These are phyloP conservation scores for Rhodosporidiobolus sp. DNA, from an alignment of 768 basidiomycete species.

Conservation along the genomic window DNA sequence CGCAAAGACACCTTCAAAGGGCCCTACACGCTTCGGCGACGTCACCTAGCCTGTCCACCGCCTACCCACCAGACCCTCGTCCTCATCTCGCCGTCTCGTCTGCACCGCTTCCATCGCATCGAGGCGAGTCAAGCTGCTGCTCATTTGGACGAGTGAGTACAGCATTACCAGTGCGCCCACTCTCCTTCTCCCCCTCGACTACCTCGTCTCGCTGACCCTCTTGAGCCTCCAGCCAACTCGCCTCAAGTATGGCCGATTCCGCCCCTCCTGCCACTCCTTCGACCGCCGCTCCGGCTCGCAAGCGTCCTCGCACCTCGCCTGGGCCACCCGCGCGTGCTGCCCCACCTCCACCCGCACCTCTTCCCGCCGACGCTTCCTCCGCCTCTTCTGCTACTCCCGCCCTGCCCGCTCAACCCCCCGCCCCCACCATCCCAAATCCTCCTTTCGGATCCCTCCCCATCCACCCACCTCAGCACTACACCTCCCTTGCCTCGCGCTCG, in stretches of 20 bases:
- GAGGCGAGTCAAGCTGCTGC: no score
- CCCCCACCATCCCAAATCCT: neutral
- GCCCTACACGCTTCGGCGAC: no score
- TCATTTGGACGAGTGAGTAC: no score
- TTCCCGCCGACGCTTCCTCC: neutral
- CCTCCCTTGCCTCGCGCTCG: slow-evolving; percentile 1
- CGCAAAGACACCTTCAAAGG: no score
- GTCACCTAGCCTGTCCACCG: no score
- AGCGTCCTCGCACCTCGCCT: slow-evolving; percentile 8
- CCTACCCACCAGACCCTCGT: no score
- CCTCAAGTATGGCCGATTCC: neutral
- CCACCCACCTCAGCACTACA: slow-evolving; percentile 14
- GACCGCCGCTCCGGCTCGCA: neutral
- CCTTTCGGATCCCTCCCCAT: slow-evolving; percentile 30
- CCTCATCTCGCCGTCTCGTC: no score
- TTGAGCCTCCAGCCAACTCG: no score
- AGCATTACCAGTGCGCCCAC: no score
- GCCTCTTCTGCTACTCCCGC: neutral
- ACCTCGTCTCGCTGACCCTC: neutral
- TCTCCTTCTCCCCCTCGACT: neutral
- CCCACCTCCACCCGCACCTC: neutral
- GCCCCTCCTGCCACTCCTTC: neutral
- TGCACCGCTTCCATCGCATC: no score
- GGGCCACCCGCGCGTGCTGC: neutral
- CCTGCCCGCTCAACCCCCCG: slow-evolving; percentile 18